Evolutionary conservation across 108 stramenopile genomes (phyloP).

Genomic region (Skeletonema tropicum): DNA sequence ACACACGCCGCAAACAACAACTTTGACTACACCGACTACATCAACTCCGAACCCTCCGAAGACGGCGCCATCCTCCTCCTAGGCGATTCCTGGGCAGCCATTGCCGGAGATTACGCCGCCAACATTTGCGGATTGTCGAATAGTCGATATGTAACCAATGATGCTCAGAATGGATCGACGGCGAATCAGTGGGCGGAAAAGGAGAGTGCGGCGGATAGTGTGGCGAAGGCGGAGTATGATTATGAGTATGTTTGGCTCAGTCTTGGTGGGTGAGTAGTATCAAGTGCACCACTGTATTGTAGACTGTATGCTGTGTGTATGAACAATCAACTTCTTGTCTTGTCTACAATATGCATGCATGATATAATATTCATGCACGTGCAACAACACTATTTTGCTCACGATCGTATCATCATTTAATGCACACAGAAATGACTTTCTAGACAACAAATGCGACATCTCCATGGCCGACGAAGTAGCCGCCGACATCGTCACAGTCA

Average conservation of each 20-base stretch:
- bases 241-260: neutral
- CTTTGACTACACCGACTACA: neutral
- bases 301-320: too few species aligned
- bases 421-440: neutral
- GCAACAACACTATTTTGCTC: neutral
- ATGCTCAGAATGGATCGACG: neutral
- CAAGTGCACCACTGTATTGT: too few species aligned
- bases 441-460: constrained; percentile 1
- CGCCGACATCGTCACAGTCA: neutral
- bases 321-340: too few species aligned
- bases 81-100: neutral
- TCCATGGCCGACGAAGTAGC: neutral
- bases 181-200: neutral
- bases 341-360: too few species aligned
- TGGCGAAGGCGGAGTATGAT: neutral
- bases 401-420: too few species aligned
- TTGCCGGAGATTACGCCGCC: neutral
- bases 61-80: neutral
- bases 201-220: neutral
- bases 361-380: too few species aligned
- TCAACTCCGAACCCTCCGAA: neutral
- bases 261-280: neutral
- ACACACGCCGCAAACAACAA: neutral
- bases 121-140: neutral
- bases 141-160: neutral